These are phyloP conservation scores for Symbiotaphrina buchneri DNA, from an alignment of 495 filamentous ascomycete genomes.

Conservation along the genomic window DNA sequence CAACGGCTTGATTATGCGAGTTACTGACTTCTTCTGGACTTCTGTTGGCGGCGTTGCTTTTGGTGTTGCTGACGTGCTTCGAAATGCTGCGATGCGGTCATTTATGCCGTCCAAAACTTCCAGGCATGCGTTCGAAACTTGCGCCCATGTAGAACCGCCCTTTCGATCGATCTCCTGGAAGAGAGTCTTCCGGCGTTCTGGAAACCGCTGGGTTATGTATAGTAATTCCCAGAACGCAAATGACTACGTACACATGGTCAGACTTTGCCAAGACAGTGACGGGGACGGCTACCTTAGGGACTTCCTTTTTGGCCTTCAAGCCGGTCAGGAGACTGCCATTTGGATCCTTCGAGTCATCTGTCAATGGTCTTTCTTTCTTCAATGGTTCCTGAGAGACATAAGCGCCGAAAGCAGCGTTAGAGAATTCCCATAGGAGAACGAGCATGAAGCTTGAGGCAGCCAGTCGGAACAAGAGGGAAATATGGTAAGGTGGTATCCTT, in stretches of 20 bases:
- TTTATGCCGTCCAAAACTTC: conserved; percentile 41
- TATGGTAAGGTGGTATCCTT: conserved; percentile 29
- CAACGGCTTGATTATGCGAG: conserved; percentile 26
- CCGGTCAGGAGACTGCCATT: conserved; percentile 79
- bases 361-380: conserved; percentile 66
- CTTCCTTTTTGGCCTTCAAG: conserved; percentile 46
- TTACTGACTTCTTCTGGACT: conserved; percentile 20
- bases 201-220: conserved; percentile 49
- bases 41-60: conserved; percentile 1
- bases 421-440: conserved; percentile 45
- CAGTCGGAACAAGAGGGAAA: conserved; percentile 34
- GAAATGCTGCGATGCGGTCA: conserved; percentile 27
- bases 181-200: conserved; percentile 54
- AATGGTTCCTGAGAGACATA: conserved; percentile 63
- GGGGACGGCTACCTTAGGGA: conserved; percentile 26
- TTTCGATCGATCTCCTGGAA: conserved; percentile 78
- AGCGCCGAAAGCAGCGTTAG: conserved; percentile 51
- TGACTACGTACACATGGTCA: conserved; percentile 17
- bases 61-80: conserved; percentile 2
- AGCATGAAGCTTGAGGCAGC: conserved; percentile 41
- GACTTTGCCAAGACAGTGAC: conserved; percentile 2
- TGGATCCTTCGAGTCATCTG: conserved; percentile 63
- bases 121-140: conserved; percentile 45
- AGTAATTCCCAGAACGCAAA: conserved; percentile 87
- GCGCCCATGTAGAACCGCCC: conserved; percentile 57